Conservation (phyloP, 1,284 basidiomycete species). For the Jaminaea rosea region DNA sequence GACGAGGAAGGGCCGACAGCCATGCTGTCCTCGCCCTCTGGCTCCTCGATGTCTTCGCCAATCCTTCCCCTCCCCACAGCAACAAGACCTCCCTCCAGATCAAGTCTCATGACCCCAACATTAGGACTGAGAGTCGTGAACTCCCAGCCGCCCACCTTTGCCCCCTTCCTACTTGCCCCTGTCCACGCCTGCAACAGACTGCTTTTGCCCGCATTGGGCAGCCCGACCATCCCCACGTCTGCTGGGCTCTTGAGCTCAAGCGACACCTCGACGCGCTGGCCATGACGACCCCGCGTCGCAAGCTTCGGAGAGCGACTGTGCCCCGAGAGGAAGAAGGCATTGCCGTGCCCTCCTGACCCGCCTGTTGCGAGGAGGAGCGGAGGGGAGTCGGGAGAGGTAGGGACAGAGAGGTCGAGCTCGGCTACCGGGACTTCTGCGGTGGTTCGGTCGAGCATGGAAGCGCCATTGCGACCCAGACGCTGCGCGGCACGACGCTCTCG, state of each 20-base stretch:
- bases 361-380: constrained; percentile 53
- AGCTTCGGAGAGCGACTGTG: constrained; percentile 47
- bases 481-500: neutral
- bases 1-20: neutral
- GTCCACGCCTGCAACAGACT: constrained; percentile 84
- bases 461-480: too few species aligned
- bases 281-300: constrained; percentile 59
- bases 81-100: constrained; percentile 53
- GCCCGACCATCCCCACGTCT: constrained; percentile 87
- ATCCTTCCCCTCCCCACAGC: constrained; percentile 15
- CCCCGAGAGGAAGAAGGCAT: constrained; percentile 69
- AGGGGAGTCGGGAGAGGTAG: constrained; percentile 28
- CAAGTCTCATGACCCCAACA: constrained; percentile 78
- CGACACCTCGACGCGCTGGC: constrained; percentile 70
- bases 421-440: too few species aligned
- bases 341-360: constrained; percentile 77
- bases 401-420: constrained; percentile 26
- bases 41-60: constrained; percentile 7
- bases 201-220: constrained; percentile 74
- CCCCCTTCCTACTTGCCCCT: constrained; percentile 55
- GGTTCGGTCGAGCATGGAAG: too few species aligned
- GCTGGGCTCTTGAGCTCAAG: constrained; percentile 92
- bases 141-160: constrained; percentile 79
- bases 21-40: neutral
- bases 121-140: constrained; percentile 95